Evolutionary conservation across 2,329 filamentous ascomycete genomes (phyloP).

Genomic region (Botrytis tulipae): DNA sequence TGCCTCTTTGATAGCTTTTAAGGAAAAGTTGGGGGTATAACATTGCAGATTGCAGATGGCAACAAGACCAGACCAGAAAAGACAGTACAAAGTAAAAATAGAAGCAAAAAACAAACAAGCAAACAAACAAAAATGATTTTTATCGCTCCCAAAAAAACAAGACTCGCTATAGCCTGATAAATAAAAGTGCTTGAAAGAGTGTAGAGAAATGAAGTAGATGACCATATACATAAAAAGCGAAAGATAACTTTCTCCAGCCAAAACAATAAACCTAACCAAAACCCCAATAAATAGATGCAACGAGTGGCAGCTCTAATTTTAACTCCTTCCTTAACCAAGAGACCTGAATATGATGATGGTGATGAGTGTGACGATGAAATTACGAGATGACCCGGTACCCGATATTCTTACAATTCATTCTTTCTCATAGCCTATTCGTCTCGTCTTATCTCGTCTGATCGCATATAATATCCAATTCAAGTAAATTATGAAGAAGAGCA

Average conservation of each 20-base stretch:
- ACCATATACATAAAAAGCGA: constrained; percentile 14
- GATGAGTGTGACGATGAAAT: constrained; percentile 1
- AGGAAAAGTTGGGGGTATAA: constrained; percentile 9
- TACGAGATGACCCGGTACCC: constrained; percentile 8
- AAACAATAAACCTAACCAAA: neutral
- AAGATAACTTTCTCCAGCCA: neutral
- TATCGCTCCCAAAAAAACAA: neutral
- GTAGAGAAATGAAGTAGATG: constrained; percentile 14
- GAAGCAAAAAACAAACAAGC: neutral
- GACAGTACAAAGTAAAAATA: constrained; percentile 1
- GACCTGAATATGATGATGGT: constrained; percentile 1
- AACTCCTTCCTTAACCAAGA: constrained; percentile 6
- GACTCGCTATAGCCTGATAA: neutral
- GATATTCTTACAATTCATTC: constrained; percentile 19
- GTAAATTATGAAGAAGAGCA: neutral
- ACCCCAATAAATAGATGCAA: neutral
- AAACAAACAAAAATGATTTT: neutral
- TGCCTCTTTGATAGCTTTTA: neutral
- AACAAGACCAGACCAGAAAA: neutral
- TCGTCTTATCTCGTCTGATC: constrained; percentile 1
- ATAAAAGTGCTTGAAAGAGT: constrained; percentile 4
- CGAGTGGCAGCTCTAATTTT: constrained; percentile 14
- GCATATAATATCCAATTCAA: neutral
- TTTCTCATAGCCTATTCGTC: neutral
- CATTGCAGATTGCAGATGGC: constrained; percentile 2